These are phyloP conservation scores for Chenopodium album DNA, from an alignment of 148 eudicot species.

Conservation along the genomic window DNA sequence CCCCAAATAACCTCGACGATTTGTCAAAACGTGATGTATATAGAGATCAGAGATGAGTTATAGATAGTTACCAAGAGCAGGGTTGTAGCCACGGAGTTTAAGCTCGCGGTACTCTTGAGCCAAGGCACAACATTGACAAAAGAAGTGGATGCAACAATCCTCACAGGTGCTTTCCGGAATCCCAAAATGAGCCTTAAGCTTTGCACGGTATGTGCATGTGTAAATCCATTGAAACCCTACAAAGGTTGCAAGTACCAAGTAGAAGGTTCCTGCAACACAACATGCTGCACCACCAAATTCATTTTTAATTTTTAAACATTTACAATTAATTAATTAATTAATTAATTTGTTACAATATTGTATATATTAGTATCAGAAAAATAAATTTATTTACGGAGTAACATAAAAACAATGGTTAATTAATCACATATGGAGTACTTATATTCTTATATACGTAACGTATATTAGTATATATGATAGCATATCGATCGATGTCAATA, in stretches of 20 bases:
- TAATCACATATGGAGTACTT: too few species aligned
- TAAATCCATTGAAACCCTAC: slow-evolving; percentile 29
- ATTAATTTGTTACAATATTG: too few species aligned
- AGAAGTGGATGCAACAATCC: slow-evolving; percentile 39
- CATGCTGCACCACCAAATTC: slow-evolving; percentile 29
- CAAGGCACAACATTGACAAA: slow-evolving; percentile 38
- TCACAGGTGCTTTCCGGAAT: slow-evolving; percentile 22
- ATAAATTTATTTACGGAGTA: too few species aligned
- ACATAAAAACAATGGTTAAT: too few species aligned
- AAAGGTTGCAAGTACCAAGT: slow-evolving; percentile 3
- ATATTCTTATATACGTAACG: too few species aligned
- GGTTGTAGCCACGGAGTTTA: slow-evolving; percentile 34
- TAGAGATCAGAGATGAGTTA: background rate
- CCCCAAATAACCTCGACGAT: too few species aligned
- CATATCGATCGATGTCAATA: background rate
- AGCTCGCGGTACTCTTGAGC: slow-evolving; percentile 49
- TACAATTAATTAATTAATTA: too few species aligned
- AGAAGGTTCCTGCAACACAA: slow-evolving; percentile 30
- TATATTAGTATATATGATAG: too few species aligned
- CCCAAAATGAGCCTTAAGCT: slow-evolving; percentile 33
- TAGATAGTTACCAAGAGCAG: slow-evolving; percentile 27
- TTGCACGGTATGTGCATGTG: slow-evolving; percentile 35
- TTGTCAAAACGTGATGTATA: too few species aligned
- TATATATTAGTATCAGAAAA: too few species aligned
- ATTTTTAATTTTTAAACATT: background rate